Base-by-base conservation (phyloP, 116 monocot genomes). In the Phalaenopsis hybrid region DNA sequence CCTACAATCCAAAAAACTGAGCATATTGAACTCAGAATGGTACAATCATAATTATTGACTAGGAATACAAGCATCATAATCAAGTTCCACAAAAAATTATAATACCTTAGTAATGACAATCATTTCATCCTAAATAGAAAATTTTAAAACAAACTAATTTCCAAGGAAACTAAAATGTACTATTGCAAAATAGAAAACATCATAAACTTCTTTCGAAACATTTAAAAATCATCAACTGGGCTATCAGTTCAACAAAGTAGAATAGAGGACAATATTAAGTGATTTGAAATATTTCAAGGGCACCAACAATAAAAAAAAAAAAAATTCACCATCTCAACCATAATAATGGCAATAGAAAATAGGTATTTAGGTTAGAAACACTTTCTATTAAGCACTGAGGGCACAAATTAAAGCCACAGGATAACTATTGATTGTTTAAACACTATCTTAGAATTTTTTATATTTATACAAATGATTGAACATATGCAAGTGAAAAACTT, bases 1-100 rank as follows among this genome's bases (percentile, higher is more conserved):
- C 96, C 96, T 96, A 84, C 44, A 86, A 70, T 41, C 37, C 33
- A 70, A 31, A 33, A 13, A 12, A 23, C 8, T 65, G 6, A 70
- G 11, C 13, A 37, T 8, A 70, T 12, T 70, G 8, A 37, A 70
- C 70, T 70, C 37, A 12, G 13, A 37, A 70, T 69, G 28, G 31
- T 69, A 69, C 20, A 61, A 61, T 5, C n/a, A 70, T 28, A 70
- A 70, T 16, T 41, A 34, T 23, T 61, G 23, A 61, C 2, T 8
- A 61, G 8, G 52, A n/a, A 61, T 23, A 61, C 21, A 61, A n/a
- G 18, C 61, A 61, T 61, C 20, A 61, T 61, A 61, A 61, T 61
- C 18, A n/a, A 61, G 23, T n/a, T 21, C 21, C 61, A 23, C 23
- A 23, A n/a, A 21, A 61, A 61, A 61, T 61, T 13, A 52, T 12